Percentiles rank a stretch among this genome's conserved stretches.
phyloP scores from a whole-genome alignment of 306 rosid genomes.

The Aeschynomene evenia region DNA sequence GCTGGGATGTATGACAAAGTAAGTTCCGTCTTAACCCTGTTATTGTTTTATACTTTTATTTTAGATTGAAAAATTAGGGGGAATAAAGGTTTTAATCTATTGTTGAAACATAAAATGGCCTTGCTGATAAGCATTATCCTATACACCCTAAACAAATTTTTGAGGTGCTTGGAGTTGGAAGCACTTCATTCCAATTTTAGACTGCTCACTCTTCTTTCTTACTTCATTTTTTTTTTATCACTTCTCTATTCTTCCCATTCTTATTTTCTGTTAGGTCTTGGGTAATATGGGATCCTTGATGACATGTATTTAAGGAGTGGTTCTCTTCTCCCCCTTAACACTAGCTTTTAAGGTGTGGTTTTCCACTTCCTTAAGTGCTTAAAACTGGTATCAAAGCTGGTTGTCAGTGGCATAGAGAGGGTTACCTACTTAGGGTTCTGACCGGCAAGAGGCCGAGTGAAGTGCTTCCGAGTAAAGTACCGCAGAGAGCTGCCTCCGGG shows the following conservation, averaged over 20 bases:
- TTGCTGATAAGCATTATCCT: slow-evolving; percentile 12
- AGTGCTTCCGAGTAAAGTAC: no score
- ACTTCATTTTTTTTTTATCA: not conserved
- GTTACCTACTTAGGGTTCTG: no score
- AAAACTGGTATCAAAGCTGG: no score
- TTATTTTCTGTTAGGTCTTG: no score
- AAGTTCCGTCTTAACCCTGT: slow-evolving; percentile 31
- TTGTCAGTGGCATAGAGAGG: no score
- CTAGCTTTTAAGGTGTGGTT: no score
- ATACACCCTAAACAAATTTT: slow-evolving; percentile 9
- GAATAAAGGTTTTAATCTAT: not conserved
- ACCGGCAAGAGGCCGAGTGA: no score
- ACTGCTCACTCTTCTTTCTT: slow-evolving; percentile 3
- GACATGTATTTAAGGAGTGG: no score
- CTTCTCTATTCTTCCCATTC: not conserved
- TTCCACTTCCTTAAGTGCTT: no score
- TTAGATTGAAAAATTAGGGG: slow-evolving; percentile 8
- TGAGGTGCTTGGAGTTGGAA: slow-evolving; percentile 21
- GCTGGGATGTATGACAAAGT: slow-evolving; percentile 92
- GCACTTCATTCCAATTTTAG: not conserved
- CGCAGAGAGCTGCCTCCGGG: no score
- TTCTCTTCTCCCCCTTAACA: no score
- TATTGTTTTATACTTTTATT: not conserved
- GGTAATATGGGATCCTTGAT: no score
- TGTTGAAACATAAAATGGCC: slow-evolving; percentile 9